Evolutionary conservation across 2,329 filamentous ascomycete species (phyloP).

Genomic region (Colletotrichum sidae): DNA sequence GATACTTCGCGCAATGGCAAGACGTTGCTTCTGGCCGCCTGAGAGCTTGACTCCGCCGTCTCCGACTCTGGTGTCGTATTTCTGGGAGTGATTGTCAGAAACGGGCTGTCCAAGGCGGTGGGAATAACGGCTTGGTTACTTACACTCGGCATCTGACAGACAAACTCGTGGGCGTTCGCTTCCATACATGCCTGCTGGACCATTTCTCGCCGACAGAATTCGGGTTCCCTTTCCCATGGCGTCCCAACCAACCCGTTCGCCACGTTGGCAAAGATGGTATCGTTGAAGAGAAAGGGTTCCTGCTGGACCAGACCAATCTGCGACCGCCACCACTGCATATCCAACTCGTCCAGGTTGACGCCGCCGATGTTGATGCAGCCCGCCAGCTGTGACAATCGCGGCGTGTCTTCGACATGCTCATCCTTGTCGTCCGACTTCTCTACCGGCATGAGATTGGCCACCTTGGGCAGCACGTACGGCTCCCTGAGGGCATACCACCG

Average conservation of each 20-base stretch:
- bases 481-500: constrained; percentile 51
- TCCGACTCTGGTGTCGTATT: constrained; percentile 68
- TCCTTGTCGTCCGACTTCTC: constrained; percentile 19
- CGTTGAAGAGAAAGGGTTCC: constrained; percentile 67
- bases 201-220: constrained; percentile 53
- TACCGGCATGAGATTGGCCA: background rate
- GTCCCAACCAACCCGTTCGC: constrained; percentile 55
- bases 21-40: constrained; percentile 71
- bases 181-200: constrained; percentile 62
- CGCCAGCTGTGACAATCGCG: constrained; percentile 1
- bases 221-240: constrained; percentile 50
- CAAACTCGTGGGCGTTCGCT: constrained; percentile 65
- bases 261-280: constrained; percentile 63
- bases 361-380: constrained; percentile 37
- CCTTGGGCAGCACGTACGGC: constrained; percentile 26
- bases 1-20: constrained; percentile 72
- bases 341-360: constrained; percentile 38
- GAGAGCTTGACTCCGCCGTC: constrained; percentile 70
- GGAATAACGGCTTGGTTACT: background rate
- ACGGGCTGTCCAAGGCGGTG: background rate
- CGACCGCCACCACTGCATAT: constrained; percentile 55
- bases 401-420: constrained; percentile 20
- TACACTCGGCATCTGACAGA: constrained; percentile 58
- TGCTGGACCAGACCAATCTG: constrained; percentile 66
- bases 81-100: constrained; percentile 38